Evolutionary conservation across 805 yeast genomes (phyloP), one percentile per base, ranked within the genome.

Genomic region (Suhomyces kilbournensis): DNA sequence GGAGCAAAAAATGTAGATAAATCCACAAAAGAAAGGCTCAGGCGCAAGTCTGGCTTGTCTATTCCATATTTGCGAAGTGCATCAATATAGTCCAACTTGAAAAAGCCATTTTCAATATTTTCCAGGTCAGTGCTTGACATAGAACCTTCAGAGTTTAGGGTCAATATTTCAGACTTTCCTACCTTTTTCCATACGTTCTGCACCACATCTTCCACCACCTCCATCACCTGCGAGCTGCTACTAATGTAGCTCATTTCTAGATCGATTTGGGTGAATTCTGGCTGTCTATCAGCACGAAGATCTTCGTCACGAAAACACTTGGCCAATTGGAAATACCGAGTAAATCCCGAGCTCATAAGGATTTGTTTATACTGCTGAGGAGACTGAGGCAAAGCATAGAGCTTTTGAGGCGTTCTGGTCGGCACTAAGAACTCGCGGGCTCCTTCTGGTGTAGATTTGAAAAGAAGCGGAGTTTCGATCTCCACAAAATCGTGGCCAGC

Each of bases 281-380:
- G 98, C 69, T 94, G 99, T 68, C 99, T 81, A 67, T 94, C 99
- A 1, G 90, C 85, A 53, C 99, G 79, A 52, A 94, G 77, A 70
- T 94, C 98, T 67, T 94, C 99, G 67, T 94, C 99, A 58, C 99
- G 78, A 67, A 94, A 94, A 67, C 99, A 94, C 62, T 82, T 85
- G 3, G 99, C 98, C 39, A 94, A 75, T 70, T 94, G 99, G 68
- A 82, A 94, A 68, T 94, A 94, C 47, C 82, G 78, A 48, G 86
- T 79, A 39, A 94, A 82, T 1, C 99, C 99, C 40, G 96, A 86
- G 1, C 97, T 96, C 91, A 94, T 94, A 32, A 94, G 73, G 40
- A 94, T 74, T 69, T 94, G 99, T 65, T 94, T 94, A 65, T 93
- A 94, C 65, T 94, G 99, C 66, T 94, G 99, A 0, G 99, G 99